Evolutionary conservation across 2,329 filamentous ascomycete species (phyloP).

Genomic region (Ophiostoma himal-ulmi): DNA sequence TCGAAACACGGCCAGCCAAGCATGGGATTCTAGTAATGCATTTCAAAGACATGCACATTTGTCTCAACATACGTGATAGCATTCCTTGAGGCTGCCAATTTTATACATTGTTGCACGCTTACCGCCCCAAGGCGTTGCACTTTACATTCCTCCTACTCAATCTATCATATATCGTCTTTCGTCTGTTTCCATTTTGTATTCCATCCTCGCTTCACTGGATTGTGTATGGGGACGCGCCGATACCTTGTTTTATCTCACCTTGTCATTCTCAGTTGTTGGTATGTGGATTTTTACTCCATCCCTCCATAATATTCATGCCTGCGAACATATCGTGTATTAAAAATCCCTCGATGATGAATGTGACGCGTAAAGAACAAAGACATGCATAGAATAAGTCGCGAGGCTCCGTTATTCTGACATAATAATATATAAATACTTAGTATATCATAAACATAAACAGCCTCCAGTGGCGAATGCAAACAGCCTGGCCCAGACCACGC

Average conservation of each 20-base stretch:
- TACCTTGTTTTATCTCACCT: slow-evolving; percentile 3
- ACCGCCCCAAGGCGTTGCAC: not conserved
- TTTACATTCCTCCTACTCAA: not conserved
- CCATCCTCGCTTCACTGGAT: slow-evolving; percentile 3
- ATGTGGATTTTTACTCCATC: not conserved
- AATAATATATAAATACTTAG: not conserved
- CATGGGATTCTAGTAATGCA: not conserved
- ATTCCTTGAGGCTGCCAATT: not conserved
- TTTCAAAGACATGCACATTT: slow-evolving; percentile 6
- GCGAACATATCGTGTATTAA: too few relatives aligned
- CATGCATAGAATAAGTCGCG: not conserved
- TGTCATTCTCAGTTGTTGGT: not conserved
- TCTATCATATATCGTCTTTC: not conserved
- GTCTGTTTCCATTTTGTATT: not conserved
- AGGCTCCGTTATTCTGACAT: slow-evolving; percentile 4
- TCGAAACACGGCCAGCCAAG: slow-evolving; percentile 9
- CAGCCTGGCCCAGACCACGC: not conserved
- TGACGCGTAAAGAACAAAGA: slow-evolving; percentile 6
- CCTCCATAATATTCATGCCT: not conserved
- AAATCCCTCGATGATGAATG: not conserved
- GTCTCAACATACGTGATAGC: slow-evolving; percentile 7
- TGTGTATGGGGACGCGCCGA: slow-evolving; percentile 8
- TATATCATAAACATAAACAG: too few relatives aligned
- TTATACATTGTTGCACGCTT: not conserved
- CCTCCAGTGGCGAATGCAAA: not conserved